phyloP scores from a whole-genome alignment of 2,329 filamentous ascomycete species.

The Trichoderma pleuroti region DNA sequence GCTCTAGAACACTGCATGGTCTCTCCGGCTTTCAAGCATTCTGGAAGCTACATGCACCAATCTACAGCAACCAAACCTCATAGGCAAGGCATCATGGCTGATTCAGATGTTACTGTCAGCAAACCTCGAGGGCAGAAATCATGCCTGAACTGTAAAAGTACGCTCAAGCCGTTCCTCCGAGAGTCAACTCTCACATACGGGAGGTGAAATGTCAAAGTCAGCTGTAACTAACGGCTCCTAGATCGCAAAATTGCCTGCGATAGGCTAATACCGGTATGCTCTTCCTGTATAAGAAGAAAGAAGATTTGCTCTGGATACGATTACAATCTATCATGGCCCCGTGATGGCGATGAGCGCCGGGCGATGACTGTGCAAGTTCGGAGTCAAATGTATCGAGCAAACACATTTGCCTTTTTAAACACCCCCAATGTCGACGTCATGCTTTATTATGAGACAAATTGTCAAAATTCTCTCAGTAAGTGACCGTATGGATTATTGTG shows the following conservation, averaged over 20 bases:
- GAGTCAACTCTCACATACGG: not conserved
- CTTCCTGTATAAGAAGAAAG: slow-evolving; percentile 11
- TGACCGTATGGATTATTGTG: no score
- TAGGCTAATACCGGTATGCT: slow-evolving; percentile 2
- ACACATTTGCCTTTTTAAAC: slow-evolving; percentile 3
- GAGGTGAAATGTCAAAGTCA: not conserved
- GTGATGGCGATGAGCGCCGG: slow-evolving; percentile 4
- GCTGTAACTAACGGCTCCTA: not conserved
- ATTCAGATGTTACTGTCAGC: not conserved
- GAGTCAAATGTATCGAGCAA: not conserved
- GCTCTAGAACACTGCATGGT: not conserved
- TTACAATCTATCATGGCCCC: slow-evolving; percentile 17
- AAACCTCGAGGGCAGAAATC: slow-evolving; percentile 5
- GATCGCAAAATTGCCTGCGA: slow-evolving; percentile 18
- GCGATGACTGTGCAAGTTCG: not conserved
- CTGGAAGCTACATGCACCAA: not conserved
- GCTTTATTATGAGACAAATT: slow-evolving; percentile 2
- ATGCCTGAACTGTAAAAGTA: slow-evolving; percentile 17
- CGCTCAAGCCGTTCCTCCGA: not conserved
- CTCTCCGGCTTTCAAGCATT: not conserved
- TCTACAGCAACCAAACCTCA: not conserved
- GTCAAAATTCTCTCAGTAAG: not conserved
- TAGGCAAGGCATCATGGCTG: not conserved
- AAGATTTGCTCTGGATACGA: slow-evolving; percentile 17
- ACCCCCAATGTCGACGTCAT: not conserved